Evolutionary conservation across 2,329 filamentous ascomycete genomes (phyloP).

Genomic region (Colletotrichum shisoi): DNA sequence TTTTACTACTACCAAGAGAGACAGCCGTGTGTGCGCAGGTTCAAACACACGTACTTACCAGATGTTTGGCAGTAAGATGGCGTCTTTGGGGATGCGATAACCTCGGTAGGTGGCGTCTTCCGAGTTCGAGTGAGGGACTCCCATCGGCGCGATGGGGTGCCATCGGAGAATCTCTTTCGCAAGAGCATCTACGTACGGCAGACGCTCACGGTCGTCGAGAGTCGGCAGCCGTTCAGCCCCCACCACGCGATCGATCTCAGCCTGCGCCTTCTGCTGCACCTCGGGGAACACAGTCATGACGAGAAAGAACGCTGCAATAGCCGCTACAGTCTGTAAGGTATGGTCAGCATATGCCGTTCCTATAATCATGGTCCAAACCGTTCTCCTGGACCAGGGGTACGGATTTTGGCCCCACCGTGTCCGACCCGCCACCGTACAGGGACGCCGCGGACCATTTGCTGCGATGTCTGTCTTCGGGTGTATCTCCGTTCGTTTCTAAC

Average conservation of each 20-base stretch:
- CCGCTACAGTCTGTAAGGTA: conserved; percentile 39
- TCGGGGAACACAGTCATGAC: conserved; percentile 58
- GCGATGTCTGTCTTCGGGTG: neutral
- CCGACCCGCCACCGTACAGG: conserved; percentile 30
- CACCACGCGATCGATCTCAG: conserved; percentile 61
- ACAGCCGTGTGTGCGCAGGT: too few species aligned
- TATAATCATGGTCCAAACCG: too few species aligned
- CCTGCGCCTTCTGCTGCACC: conserved; percentile 56
- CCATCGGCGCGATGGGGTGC: conserved; percentile 60
- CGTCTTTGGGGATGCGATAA: conserved; percentile 22
- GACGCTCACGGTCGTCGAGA: conserved; percentile 56
- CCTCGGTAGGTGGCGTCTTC: conserved; percentile 30
- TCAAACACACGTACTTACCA: neutral
- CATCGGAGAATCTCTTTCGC: conserved; percentile 65
- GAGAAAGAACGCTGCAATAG: conserved; percentile 54
- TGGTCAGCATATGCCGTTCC: neutral
- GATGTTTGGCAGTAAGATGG: neutral
- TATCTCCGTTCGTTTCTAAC: neutral
- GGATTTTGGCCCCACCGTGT: conserved; percentile 2
- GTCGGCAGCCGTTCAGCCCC: conserved; percentile 56
- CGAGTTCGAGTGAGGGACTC: conserved; percentile 49
- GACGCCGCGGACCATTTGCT: conserved; percentile 23
- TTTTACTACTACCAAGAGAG: too few species aligned
- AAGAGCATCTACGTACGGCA: conserved; percentile 63
- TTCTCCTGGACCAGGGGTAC: too few species aligned